These are phyloP conservation scores for Seminavis robusta DNA, from an alignment of 108 stramenopile species.

Conservation along the genomic window DNA sequence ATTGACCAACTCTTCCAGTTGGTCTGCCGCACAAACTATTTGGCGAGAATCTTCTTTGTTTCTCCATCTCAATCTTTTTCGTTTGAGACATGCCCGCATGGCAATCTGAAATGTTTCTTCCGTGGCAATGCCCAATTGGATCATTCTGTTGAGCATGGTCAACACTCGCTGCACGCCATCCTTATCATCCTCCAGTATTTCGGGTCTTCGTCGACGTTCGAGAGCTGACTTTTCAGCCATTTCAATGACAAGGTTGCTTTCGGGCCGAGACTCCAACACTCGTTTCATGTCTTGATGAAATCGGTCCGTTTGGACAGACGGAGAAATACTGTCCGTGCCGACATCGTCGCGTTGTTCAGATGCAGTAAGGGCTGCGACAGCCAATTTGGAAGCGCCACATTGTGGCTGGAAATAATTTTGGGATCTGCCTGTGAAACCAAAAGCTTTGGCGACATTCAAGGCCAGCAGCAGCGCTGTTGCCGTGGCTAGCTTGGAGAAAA, in stretches of 20 bases:
- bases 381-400: too few relatives aligned
- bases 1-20: slow-evolving; percentile 22
- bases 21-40: slow-evolving; percentile 44
- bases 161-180: not conserved
- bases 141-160: not conserved
- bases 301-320: too few relatives aligned
- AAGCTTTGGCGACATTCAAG: too few relatives aligned
- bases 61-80: slow-evolving; percentile 42
- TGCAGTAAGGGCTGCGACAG: too few relatives aligned
- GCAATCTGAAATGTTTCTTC: slow-evolving; percentile 41
- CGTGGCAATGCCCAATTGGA: slow-evolving; percentile 9
- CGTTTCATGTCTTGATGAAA: slow-evolving; percentile 33
- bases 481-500: too few relatives aligned
- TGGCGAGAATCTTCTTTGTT: not conserved
- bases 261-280: slow-evolving; percentile 26
- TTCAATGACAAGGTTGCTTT: too few relatives aligned
- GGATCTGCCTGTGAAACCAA: too few relatives aligned
- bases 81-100: slow-evolving; percentile 23
- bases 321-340: too few relatives aligned
- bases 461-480: too few relatives aligned
- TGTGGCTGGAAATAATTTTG: too few relatives aligned
- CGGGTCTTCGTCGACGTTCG: not conserved
- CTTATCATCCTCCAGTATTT: not conserved
- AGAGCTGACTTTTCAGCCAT: too few relatives aligned
- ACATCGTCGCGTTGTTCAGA: too few relatives aligned